Conservation (phyloP, 2,329 filamentous ascomycete genomes). For the Drechmeria coniospora region DNA sequence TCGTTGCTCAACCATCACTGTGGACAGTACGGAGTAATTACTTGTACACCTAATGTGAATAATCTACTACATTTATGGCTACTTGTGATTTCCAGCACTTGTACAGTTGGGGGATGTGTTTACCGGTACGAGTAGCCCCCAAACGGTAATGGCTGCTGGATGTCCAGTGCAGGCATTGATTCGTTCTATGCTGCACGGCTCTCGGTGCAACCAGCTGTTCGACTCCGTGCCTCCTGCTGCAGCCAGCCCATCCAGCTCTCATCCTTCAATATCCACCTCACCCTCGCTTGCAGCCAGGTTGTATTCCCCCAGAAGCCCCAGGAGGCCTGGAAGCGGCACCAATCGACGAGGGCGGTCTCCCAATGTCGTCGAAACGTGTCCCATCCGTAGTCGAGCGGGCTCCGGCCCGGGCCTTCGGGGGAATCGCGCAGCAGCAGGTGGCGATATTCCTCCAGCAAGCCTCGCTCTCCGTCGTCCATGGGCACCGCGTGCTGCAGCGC, state of each 20-base stretch:
- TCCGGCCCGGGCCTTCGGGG: neutral
- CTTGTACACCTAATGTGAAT: too few species aligned
- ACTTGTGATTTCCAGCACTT: too few species aligned
- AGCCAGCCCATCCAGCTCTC: slow-evolving; percentile 30
- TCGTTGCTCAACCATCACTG: too few species aligned
- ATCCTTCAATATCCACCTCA: slow-evolving; percentile 31
- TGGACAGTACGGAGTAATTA: too few species aligned
- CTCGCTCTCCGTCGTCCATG: slow-evolving; percentile 35
- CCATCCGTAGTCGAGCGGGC: slow-evolving; percentile 31
- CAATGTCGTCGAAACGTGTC: slow-evolving; percentile 40
- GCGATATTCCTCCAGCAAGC: slow-evolving; percentile 36
- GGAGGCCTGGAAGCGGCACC: slow-evolving; percentile 45
- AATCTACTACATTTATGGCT: too few species aligned
- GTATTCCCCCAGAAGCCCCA: slow-evolving; percentile 49
- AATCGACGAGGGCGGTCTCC: slow-evolving; percentile 53
- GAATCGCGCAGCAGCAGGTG: slow-evolving; percentile 13
- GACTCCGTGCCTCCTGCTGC: slow-evolving; percentile 6
- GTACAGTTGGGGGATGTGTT: too few species aligned
- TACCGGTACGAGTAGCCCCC: too few species aligned
- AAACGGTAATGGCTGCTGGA: too few species aligned
- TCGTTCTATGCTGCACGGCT: too few species aligned
- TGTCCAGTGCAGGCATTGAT: too few species aligned
- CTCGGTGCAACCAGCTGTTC: neutral
- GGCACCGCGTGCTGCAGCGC: slow-evolving; percentile 20
- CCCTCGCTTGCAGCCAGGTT: slow-evolving; percentile 39